Evolutionary conservation across 441 rosid genomes (phyloP), one percentile per base, ranked within the genome.

Genomic region (Corymbia citriodora): DNA sequence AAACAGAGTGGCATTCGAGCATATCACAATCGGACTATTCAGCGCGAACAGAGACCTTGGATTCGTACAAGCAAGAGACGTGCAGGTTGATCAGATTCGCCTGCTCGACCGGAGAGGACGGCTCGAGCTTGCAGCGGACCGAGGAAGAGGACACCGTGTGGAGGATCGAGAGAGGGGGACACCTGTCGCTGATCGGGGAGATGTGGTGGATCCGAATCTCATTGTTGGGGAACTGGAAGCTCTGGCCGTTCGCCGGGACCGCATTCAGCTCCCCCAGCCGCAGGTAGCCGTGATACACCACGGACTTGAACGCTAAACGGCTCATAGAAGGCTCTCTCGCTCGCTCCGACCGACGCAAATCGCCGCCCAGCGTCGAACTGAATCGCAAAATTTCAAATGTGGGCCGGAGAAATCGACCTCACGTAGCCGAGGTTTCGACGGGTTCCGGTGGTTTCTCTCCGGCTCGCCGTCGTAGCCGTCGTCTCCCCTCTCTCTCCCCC

Each of bases 51-150:
- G n/a, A 57, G 91, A 97, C 99, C 99, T 97, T 98, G 91, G 89
- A 89, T 91, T 97, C 99, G 88, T 96, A 72, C 93, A 96, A 97
- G 94, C 99, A 97, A 88, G 96, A 92, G 10, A 99, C 96, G 93
- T 97, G 99, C 19, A 98, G 99, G 88, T 92, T 95, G 94, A 95
- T 96, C 93, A 98, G 91, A 93, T 94, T 94, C 21, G 93, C 91
- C 74, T 95, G 96, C 86, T 96, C 97, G 40, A 85, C 90, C 1
- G 96, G 94, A 70, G 96, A 93, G 5, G 95, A 94, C 2, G 99
- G 94, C 92, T 97, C 97, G 68, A 98, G 99, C 96, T 98, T 98
- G 93, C 99, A 98, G 10, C 98, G 93, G 88, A 97, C 97, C 45
- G 99, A 93, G 68, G 89, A 96, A 6, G 99, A 94, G 59, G 99